Evolutionary conservation across 148 eudicot genomes (phyloP), one percentile per base, ranked within the genome.

Genomic region (Persicaria maculosa): DNA sequence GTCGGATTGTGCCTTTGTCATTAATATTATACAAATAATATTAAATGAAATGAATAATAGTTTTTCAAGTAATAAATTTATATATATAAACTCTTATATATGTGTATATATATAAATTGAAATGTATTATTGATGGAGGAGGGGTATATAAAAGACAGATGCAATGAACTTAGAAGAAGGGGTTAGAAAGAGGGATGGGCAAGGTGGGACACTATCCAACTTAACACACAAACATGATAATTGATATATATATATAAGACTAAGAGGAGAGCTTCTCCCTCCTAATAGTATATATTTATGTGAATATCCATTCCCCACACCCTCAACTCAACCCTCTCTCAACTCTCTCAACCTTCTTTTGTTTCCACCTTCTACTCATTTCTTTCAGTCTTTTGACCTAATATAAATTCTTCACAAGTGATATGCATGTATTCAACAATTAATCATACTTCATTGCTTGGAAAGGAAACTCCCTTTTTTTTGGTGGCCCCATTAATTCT

Each of bases 131-230:
- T 65, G 45, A 50, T n/a, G n/a, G n/a, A 16, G 45, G 20, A 59
- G 77, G 52, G 69, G 46, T 53, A 7, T 22, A 54, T 20, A 58
- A 71, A 72, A 76, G 78, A 72, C 74, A 86, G 84, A 77, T 86
- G 47, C 89, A 86, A 74, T 84, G 89, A 54, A 86, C 76, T 80
- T 25, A 50, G 59, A 43, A 47, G 44, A 72, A 9, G 47, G 74
- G 20, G 57, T 45, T n/a, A 9, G 72, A 76, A 68, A 47, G 75
- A 67, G 73, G 43, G 84, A 86, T 85, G 84, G 86, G 85, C 83
- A 69, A 72, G 74, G 75, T 79, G 87, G 87, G 83, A 80, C 40
- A 31, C 44, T 3, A 10, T 9, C 44, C 68, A 25, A 61, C 16
- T 31, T 61, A 61, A 31, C 44, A 61, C 68, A 61, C 40, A 61